phyloP scores from a whole-genome alignment of 2,329 filamentous ascomycete genomes.

The Diaporthe sp. region DNA sequence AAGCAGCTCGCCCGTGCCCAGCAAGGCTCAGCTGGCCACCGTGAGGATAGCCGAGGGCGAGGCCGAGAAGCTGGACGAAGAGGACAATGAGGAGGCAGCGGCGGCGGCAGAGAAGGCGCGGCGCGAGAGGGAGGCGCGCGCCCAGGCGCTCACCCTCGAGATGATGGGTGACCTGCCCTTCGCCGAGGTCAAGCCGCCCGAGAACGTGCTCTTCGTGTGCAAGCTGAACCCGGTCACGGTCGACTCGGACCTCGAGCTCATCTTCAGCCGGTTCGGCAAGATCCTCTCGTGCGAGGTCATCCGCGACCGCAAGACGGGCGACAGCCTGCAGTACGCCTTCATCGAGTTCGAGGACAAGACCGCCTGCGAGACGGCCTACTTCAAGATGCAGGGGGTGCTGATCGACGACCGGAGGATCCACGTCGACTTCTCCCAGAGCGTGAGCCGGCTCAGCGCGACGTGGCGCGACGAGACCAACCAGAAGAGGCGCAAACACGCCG shows the following conservation, averaged over 20 bases:
- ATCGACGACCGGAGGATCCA: constrained; percentile 98
- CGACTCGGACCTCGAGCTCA: constrained; percentile 93
- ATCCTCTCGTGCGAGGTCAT: constrained; percentile 98
- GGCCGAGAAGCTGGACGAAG: constrained; percentile 81
- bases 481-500: constrained; percentile 70
- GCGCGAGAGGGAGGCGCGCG: constrained; percentile 89
- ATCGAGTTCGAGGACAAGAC: constrained; percentile 96
- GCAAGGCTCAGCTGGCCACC: constrained; percentile 87
- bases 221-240: constrained; percentile 97
- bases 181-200: constrained; percentile 95
- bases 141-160: constrained; percentile 93
- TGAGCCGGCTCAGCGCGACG: constrained; percentile 85
- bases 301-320: constrained; percentile 90
- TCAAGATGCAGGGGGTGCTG: constrained; percentile 98
- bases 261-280: constrained; percentile 96
- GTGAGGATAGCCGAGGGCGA: constrained; percentile 89
- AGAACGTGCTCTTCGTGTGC: constrained; percentile 98
- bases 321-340: constrained; percentile 97
- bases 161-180: constrained; percentile 98
- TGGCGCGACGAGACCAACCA: constrained; percentile 90
- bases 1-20: constrained; percentile 82
- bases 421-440: constrained; percentile 98
- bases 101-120: constrained; percentile 79
- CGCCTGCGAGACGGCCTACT: constrained; percentile 94
- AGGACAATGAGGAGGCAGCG: constrained; percentile 77